Conservation (phyloP, 164 flowering plant species). For the Vitis rupestris region DNA sequence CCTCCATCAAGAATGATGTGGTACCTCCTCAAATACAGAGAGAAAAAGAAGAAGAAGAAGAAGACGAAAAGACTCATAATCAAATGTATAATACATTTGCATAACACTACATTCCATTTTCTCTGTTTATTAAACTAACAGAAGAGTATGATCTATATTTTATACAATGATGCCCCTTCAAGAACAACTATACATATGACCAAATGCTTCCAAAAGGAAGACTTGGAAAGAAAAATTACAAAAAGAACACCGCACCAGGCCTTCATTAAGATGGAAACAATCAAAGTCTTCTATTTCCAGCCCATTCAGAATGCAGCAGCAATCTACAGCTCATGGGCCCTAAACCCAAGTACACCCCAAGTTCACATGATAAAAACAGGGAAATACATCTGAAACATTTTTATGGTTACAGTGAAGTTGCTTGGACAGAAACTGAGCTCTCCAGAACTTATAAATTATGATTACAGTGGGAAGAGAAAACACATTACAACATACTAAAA, state of each 20-base stretch:
- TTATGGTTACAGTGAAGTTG: constrained; percentile 6
- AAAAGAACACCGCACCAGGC: not conserved
- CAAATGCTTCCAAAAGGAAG: not conserved
- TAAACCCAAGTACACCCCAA: not conserved
- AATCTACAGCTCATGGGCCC: constrained; percentile 5
- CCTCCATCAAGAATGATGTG: constrained; percentile 5
- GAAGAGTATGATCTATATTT: not conserved
- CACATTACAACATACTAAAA: constrained; percentile 5
- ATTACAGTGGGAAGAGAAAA: constrained; percentile 11
- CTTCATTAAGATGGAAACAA: not conserved
- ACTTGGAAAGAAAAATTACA: not conserved
- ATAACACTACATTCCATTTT: not conserved
- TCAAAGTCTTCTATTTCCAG: constrained; percentile 1
- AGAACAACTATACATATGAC: not conserved
- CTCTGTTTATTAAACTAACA: not conserved
- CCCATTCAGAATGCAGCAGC: constrained; percentile 1
- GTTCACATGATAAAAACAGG: constrained; percentile 4
- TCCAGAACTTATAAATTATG: constrained; percentile 3
- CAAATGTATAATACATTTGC: not conserved
- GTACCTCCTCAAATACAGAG: not conserved
- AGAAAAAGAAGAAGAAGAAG: not conserved
- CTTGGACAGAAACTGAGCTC: constrained; percentile 2
- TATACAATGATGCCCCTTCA: not conserved
- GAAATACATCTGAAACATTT: constrained; percentile 2
- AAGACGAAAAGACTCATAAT: not conserved